phyloP scores from a whole-genome alignment of 2,329 filamentous ascomycete species.

The Sordariomycetes sp. region DNA sequence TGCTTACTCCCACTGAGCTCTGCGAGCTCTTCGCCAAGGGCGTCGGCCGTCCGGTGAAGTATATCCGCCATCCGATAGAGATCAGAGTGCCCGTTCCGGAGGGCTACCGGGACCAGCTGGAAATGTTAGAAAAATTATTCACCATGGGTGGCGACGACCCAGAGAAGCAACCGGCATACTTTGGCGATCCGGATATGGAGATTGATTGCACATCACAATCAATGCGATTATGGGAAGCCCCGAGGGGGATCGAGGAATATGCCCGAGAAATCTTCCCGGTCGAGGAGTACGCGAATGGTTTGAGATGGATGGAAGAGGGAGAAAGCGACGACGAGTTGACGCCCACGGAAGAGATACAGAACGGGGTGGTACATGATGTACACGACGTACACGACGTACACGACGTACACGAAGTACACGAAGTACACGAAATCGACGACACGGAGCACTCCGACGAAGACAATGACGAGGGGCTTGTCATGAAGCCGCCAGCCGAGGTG shows the following conservation, averaged over 20 bases:
- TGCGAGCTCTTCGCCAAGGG: conserved; percentile 71
- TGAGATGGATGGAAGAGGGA: conserved; percentile 75
- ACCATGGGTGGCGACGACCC: conserved; percentile 34
- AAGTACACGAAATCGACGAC: conserved; percentile 27
- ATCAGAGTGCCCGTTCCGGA: conserved; percentile 75
- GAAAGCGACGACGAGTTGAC: conserved; percentile 19
- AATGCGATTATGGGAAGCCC: conserved; percentile 79
- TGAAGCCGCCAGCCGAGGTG: conserved; percentile 43
- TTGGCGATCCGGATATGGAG: conserved; percentile 44
- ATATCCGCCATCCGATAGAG: conserved; percentile 67
- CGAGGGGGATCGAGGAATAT: conserved; percentile 84
- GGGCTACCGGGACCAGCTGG: conserved; percentile 80
- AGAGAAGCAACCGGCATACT: conserved; percentile 45
- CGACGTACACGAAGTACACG: too few species aligned
- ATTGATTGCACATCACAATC: conserved; percentile 59
- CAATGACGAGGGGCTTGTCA: conserved; percentile 44
- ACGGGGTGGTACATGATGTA: conserved; percentile 19
- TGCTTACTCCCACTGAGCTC: conserved; percentile 70
- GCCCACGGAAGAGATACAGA: not conserved
- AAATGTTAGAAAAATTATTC: conserved; percentile 51
- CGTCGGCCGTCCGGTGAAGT: conserved; percentile 63
- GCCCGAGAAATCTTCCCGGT: conserved; percentile 86
- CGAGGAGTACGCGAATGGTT: conserved; percentile 86
- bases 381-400: conserved; percentile 24
- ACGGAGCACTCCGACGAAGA: conserved; percentile 31